Conservation (phyloP, 2,329 filamentous ascomycete species). For the Colletotrichum spinosum region DNA sequence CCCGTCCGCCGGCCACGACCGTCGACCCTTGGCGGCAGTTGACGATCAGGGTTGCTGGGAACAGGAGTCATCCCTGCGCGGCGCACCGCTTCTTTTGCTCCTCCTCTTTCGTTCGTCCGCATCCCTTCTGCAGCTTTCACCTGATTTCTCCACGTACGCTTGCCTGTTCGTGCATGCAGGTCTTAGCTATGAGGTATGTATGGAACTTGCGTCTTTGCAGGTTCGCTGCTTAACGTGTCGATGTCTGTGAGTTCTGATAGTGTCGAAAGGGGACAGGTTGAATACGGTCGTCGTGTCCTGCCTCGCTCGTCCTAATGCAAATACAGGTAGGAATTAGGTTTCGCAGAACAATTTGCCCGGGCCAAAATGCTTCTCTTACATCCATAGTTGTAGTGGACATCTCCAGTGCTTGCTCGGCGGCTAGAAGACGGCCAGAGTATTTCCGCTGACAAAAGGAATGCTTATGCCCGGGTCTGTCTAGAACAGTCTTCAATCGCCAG, state of each 20-base stretch:
- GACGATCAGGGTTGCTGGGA: conserved; percentile 38
- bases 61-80: conserved; percentile 33
- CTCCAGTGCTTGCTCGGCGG: conserved; percentile 18
- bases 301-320: conserved; percentile 22
- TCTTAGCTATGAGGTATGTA: conserved; percentile 21
- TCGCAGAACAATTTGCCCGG: not conserved
- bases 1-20: conserved; percentile 32
- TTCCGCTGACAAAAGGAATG: not conserved
- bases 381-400: conserved; percentile 5
- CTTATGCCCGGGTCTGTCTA: not conserved
- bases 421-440: not conserved
- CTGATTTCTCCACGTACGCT: conserved; percentile 29
- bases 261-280: conserved; percentile 17
- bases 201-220: conserved; percentile 4
- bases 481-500: not conserved
- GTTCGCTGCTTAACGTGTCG: conserved; percentile 5
- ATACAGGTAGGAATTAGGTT: not conserved
- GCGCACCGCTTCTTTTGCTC: conserved; percentile 36
- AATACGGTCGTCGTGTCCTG: conserved; percentile 16
- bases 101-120: conserved; percentile 31
- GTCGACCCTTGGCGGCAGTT: conserved; percentile 38
- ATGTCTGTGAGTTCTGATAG: conserved; percentile 3
- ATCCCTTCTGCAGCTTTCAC: conserved; percentile 24
- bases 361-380: not conserved
- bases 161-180: conserved; percentile 30